phyloP scores from a whole-genome alignment of 306 rosid species.

The Medicago lupulina region DNA sequence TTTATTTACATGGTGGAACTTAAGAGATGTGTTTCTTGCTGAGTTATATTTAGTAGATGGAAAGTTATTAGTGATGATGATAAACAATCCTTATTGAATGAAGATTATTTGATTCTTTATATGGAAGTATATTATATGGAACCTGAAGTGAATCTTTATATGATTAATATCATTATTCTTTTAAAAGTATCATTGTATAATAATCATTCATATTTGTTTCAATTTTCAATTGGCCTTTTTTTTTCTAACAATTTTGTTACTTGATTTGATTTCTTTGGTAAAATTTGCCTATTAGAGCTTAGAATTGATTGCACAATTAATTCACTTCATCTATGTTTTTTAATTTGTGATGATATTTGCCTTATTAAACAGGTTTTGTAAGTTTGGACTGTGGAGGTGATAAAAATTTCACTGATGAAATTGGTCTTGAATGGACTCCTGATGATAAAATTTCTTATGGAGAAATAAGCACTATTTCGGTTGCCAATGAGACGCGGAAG shows the following conservation, averaged over 20 bases:
- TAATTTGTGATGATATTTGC: conserved; percentile 12
- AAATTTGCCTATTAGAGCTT: conserved; percentile 25
- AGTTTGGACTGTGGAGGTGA: conserved; percentile 97
- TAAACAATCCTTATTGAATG: conserved; percentile 1
- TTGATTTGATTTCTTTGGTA: conserved; percentile 19
- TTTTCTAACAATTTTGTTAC: not conserved
- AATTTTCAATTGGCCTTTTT: not conserved
- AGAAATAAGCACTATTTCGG: conserved; percentile 60
- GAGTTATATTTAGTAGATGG: not conserved
- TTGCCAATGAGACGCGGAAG: conserved; percentile 71
- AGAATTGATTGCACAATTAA: conserved; percentile 11
- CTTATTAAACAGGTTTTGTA: conserved; percentile 70
- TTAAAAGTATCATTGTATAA: too few relatives aligned
- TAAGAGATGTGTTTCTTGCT: not conserved
- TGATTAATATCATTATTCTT: conserved; percentile 14
- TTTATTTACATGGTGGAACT: conserved; percentile 9
- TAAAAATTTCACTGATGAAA: conserved; percentile 68
- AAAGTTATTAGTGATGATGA: not conserved
- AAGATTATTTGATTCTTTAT: conserved; percentile 31
- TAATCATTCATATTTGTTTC: not conserved
- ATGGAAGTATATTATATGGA: not conserved
- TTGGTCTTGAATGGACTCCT: conserved; percentile 83
- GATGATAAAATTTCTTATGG: conserved; percentile 65
- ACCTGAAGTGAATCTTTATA: not conserved
- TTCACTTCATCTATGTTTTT: conserved; percentile 20